Evolutionary conservation across 2,329 filamentous ascomycete genomes (phyloP), one percentile per base, ranked within the genome.

Genomic region (Chaetomium sp.): DNA sequence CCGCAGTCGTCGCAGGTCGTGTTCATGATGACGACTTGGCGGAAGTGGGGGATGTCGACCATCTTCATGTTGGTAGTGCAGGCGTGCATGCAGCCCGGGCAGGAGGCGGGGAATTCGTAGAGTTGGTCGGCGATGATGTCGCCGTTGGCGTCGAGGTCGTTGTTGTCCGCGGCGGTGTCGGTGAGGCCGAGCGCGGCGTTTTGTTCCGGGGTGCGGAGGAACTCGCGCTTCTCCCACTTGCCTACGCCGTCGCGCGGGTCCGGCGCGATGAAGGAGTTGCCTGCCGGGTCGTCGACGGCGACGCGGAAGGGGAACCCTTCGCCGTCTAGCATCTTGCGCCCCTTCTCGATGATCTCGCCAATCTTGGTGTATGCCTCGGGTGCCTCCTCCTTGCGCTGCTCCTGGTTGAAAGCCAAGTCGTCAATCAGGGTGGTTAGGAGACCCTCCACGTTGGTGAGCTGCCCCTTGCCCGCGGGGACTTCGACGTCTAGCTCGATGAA

Each of bases 31-130:
- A 96, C 86, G 3, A 99, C 94, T 68, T 97, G 89, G 74, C 96
- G 95, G 77, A 99, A 99, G 74, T 96, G 88, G 0, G 94, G 94
- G 60, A 99, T 96, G 66, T 95, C 90, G 55, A 97, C 90, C 86
- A 96, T 95, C 77, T 96, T 96, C 90, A 96, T 96, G 72, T 96
- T 91, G 8, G 95, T 95, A 4, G 85, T 84, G 73, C 91, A 96
- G 4, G 84, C 76, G 71, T 88, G 88, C 67, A 86, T 85, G 77
- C 94, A 99, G 59, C 89, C 92, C 0, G 94, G 94, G 71, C 94
- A 99, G 56, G 85, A 88, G 6, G 91, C 87, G 2, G 92, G 92
- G 74, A 99, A 94, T 57, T 85, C 86, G 76, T 97, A 97, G 34
- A 96, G 88, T 70, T 96, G 87, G 69, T 95, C 88, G 61, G 95